phyloP scores from a whole-genome alignment of 148 eudicot species.

The Rhododendron henanense region DNA sequence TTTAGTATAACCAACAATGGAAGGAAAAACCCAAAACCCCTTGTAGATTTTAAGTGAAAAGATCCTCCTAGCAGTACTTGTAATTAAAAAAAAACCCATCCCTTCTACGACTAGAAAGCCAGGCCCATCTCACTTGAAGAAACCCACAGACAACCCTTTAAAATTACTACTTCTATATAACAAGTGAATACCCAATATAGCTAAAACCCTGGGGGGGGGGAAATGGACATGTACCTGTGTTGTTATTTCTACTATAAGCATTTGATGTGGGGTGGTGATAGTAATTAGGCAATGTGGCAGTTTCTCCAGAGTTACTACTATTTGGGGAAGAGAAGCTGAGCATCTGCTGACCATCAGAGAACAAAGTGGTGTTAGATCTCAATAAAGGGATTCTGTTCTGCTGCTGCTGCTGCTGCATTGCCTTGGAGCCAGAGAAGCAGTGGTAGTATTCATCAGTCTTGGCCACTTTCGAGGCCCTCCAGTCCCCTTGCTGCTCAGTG shows the following conservation, averaged over 20 bases:
- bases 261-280: constrained; percentile 13
- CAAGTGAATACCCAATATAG: background rate
- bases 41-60: constrained; percentile 7
- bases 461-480: constrained; percentile 22
- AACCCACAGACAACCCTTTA: background rate
- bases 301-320: constrained; percentile 16
- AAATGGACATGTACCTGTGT: constrained; percentile 16
- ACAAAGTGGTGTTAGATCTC: constrained; percentile 26
- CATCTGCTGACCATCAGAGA: constrained; percentile 33
- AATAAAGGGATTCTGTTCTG: constrained; percentile 6
- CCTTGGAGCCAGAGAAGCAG: constrained; percentile 16
- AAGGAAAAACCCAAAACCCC: background rate
- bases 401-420: constrained; percentile 10
- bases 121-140: background rate
- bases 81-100: background rate
- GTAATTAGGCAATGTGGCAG: constrained; percentile 20
- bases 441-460: constrained; percentile 9
- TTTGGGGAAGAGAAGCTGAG: constrained; percentile 45
- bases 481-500: constrained; percentile 1
- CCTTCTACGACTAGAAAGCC: background rate
- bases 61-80: constrained; percentile 2
- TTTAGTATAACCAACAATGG: background rate
- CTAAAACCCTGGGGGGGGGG: background rate
- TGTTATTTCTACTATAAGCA: constrained; percentile 8
- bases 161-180: background rate